Evolutionary conservation across 2,329 filamentous ascomycete species (phyloP).

Genomic region (Fusarium udum): DNA sequence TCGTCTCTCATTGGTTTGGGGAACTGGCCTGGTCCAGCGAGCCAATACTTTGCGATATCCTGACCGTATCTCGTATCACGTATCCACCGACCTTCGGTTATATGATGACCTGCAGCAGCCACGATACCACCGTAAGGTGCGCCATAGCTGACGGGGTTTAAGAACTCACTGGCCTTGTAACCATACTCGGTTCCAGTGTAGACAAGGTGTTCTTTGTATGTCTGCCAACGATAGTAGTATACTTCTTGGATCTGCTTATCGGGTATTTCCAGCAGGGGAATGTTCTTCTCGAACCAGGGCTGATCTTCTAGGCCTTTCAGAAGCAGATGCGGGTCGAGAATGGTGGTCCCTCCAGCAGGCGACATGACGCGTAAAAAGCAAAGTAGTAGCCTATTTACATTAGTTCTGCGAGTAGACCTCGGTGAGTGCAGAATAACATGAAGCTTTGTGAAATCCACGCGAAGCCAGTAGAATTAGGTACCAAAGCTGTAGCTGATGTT

Average conservation of each 20-base stretch:
- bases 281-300: background rate
- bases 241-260: background rate
- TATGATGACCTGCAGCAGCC: background rate
- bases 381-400: no score
- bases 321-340: background rate
- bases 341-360: background rate
- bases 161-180: conserved; percentile 1
- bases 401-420: background rate
- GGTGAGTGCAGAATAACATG: background rate
- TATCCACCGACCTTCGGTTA: background rate
- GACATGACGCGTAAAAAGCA: background rate
- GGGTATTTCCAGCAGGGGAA: background rate
- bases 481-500: background rate
- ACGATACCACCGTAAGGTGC: conserved; percentile 1
- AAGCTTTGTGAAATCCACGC: background rate
- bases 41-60: background rate
- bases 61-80: background rate
- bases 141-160: background rate
- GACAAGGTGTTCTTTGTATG: conserved; percentile 4
- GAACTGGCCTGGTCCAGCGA: background rate
- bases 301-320: background rate
- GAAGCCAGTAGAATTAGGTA: background rate
- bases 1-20: background rate
- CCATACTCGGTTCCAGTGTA: background rate
- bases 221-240: conserved; percentile 7